Evolutionary conservation across 345 rosid species (phyloP), one percentile per base, ranked within the genome.

Genomic region (Aurinia saxatilis): DNA sequence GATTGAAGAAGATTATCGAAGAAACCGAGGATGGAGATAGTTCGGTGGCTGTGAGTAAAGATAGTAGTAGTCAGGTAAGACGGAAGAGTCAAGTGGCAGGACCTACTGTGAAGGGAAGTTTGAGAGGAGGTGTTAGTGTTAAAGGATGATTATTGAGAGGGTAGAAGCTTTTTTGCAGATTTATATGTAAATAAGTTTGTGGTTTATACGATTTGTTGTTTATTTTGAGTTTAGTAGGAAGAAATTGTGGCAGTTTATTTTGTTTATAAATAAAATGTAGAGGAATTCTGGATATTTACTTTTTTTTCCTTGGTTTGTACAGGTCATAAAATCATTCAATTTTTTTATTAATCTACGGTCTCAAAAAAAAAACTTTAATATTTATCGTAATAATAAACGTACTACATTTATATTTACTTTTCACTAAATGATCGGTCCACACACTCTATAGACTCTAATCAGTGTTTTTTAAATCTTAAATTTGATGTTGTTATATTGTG

Each of bases 1-100:
- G 62, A 8, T 56, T 88, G 77, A 74, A 48, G 66, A 82, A 80
- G 72, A 78, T 84, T 50, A 66, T 79, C 15, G 76, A 75, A 48
- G 81, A 57, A 57, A 57, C 76, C 0, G 71, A 67, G 8, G 72
- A 63, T 41, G 61, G 29, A 44, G 62, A 50, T 4, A 18, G 11
- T 44, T 38, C 61, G 6, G 44, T 6, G 33, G 52, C 30, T 42
- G 6, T 40, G 29, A 40, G 5, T 56, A 14, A 50, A 35, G 60
- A 34, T n/a, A 65, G 61, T n/a, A 65, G 61, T 51, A 27, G 62
- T 45, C 56, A 64, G 47, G 70, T 57, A 4, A 63, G 40, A 30
- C 34, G 70, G 4, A 62, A 45, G 36, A 61, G 54, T 3, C 41
- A 38, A 41, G 54, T 18, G 2, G 46, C 16, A 19, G 56, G 37